phyloP scores from a whole-genome alignment of 345 rosid genomes.

The Eucalyptus rudis region DNA sequence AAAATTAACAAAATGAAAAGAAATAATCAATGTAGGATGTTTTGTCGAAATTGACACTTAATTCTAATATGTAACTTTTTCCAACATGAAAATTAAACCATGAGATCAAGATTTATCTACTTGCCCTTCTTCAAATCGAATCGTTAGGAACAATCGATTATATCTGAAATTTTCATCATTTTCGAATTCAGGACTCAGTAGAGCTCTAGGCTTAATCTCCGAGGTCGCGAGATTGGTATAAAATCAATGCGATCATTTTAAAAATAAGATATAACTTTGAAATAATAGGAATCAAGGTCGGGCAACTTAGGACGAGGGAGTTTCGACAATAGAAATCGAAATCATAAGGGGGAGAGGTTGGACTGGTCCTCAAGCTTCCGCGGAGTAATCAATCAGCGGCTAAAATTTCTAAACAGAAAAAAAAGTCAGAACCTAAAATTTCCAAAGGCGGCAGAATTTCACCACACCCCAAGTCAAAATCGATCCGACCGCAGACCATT shows the following conservation, averaged over 20 bases:
- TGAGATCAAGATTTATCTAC: neutral
- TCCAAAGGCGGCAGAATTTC: no score
- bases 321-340: no score
- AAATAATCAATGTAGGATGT: no score
- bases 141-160: accelerated
- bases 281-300: neutral
- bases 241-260: neutral
- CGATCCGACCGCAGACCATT: neutral
- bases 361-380: neutral
- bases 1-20: no score
- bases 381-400: neutral
- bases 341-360: neutral
- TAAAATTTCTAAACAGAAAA: no score
- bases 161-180: neutral
- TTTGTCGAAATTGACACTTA: no score
- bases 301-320: no score
- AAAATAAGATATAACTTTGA: no score
- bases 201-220: neutral
- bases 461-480: neutral
- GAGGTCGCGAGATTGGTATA: no score
- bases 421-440: no score
- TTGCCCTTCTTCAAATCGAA: neutral
- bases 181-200: accelerated
- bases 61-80: neutral
- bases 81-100: neutral